Percentiles rank a stretch among this genome's conserved stretches.
Conservation (phyloP, 768 basidiomycete genomes). For the Chalciporus pseudorubinellus region DNA sequence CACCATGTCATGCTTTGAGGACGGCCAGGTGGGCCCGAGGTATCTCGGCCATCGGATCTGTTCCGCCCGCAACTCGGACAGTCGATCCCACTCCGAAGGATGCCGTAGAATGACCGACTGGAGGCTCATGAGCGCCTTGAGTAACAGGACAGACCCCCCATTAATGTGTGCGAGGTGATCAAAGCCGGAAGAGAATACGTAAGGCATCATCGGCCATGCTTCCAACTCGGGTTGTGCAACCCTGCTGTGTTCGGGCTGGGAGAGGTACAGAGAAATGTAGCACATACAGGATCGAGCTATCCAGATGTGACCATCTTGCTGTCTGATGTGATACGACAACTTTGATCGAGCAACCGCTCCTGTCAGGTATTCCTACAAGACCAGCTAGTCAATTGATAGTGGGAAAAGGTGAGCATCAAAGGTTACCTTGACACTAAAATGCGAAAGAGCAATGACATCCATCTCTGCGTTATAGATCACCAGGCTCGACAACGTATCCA, state of each 20-base stretch:
- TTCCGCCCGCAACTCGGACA: not conserved
- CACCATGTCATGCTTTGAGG: not conserved
- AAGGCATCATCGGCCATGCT: conserved; percentile 3
- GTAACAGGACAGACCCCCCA: not conserved
- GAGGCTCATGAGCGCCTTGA: conserved; percentile 2
- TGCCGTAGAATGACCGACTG: not conserved
- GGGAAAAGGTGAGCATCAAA: not conserved
- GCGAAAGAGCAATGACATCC: conserved; percentile 8
- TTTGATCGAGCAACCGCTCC: conserved; percentile 1
- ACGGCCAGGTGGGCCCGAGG: conserved; percentile 2
- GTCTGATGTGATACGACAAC: conserved; percentile 6
- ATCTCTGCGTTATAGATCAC: conserved; percentile 10
- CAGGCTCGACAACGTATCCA: conserved; percentile 7
- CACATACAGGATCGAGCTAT: conserved; percentile 11
- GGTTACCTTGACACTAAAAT: conserved; percentile 20
- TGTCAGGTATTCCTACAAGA: conserved; percentile 10
- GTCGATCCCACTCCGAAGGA: not conserved
- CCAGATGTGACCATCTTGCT: conserved; percentile 5
- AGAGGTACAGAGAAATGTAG: conserved; percentile 8
- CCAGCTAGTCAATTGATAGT: not conserved
- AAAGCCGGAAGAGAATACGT: conserved; percentile 11
- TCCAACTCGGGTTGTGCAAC: not conserved
- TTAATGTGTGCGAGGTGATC: conserved; percentile 5
- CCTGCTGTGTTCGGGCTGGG: not conserved
- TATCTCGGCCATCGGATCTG: not conserved